Evolutionary conservation across 2,329 filamentous ascomycete genomes (phyloP).

Genomic region (Leptographium procerum): DNA sequence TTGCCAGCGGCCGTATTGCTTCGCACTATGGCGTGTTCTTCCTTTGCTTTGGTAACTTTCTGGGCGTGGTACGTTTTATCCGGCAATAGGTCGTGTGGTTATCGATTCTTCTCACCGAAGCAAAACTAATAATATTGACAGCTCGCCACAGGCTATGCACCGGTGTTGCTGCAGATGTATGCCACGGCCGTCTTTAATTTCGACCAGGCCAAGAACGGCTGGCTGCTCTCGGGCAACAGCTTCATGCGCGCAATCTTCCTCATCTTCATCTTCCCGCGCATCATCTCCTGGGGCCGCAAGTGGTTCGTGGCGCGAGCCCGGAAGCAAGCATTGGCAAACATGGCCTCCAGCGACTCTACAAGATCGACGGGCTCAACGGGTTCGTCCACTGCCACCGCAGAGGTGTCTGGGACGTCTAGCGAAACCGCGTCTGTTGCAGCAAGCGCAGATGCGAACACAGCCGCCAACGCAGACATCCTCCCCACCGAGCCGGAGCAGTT

Average conservation of each 20-base stretch:
- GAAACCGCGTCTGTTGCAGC: not conserved
- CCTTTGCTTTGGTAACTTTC: conserved; percentile 53
- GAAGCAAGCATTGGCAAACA: not conserved
- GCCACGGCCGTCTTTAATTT: conserved; percentile 44
- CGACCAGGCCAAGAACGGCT: conserved; percentile 42
- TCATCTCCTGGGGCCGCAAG: conserved; percentile 28
- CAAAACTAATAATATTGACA: conserved; percentile 13
- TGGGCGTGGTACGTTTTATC: conserved; percentile 44
- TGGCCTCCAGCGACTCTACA: not conserved
- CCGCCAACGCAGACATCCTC: not conserved
- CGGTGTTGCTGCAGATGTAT: conserved; percentile 49
- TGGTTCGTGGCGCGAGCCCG: conserved; percentile 13
- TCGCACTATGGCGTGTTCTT: conserved; percentile 53
- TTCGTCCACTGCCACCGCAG: not conserved
- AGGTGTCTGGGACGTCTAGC: not conserved
- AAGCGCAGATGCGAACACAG: not conserved
- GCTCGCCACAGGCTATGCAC: conserved; percentile 57
- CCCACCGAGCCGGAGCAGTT: conserved; percentile 30
- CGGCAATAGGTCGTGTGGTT: too few relatives aligned
- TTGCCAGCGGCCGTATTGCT: conserved; percentile 35
- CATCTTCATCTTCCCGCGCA: conserved; percentile 39
- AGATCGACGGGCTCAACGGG: too few relatives aligned
- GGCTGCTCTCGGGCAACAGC: conserved; percentile 44
- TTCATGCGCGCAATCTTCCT: conserved; percentile 44
- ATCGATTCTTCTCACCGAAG: not conserved